phyloP scores from a whole-genome alignment of 1,284 basidiomycete species.

The Mycena citricolor region DNA sequence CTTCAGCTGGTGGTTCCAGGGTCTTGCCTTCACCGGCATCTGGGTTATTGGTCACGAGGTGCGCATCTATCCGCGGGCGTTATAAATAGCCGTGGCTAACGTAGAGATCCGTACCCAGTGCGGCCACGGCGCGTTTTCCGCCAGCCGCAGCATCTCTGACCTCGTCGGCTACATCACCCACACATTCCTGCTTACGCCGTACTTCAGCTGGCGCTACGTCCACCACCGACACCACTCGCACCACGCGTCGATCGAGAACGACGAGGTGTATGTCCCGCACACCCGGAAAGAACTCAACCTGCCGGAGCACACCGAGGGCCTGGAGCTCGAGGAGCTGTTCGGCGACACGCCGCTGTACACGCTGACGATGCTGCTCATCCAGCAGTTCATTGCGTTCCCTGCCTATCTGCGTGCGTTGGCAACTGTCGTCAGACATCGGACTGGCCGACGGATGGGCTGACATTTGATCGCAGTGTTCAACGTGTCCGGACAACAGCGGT shows the following conservation, averaged over 20 bases:
- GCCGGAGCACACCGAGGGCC: conserved; percentile 29
- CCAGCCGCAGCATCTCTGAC: conserved; percentile 30
- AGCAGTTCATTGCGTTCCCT: conserved; percentile 75
- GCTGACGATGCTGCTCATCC: conserved; percentile 47
- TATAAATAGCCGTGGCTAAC: background rate
- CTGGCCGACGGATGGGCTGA: background rate
- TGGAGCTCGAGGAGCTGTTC: conserved; percentile 45
- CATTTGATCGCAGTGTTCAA: conserved; percentile 45
- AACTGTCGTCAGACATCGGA: background rate
- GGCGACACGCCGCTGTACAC: conserved; percentile 62
- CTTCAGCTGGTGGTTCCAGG: conserved; percentile 60
- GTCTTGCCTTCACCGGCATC: conserved; percentile 57
- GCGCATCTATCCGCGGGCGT: conserved; percentile 26
- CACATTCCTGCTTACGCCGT: conserved; percentile 50
- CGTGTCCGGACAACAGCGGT: conserved; percentile 62
- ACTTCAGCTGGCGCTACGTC: conserved; percentile 53
- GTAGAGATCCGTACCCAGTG: conserved; percentile 25
- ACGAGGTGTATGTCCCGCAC: conserved; percentile 61
- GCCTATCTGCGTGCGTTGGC: conserved; percentile 56
- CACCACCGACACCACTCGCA: conserved; percentile 53
- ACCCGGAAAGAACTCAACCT: conserved; percentile 51
- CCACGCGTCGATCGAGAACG: conserved; percentile 55
- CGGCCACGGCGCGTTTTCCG: conserved; percentile 34
- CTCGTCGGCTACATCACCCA: conserved; percentile 42
- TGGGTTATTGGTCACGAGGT: conserved; percentile 67